Percentiles rank a stretch among this genome's conserved stretches.
phyloP scores from a whole-genome alignment of 1,284 basidiomycete species.

The Pascua sp. region DNA sequence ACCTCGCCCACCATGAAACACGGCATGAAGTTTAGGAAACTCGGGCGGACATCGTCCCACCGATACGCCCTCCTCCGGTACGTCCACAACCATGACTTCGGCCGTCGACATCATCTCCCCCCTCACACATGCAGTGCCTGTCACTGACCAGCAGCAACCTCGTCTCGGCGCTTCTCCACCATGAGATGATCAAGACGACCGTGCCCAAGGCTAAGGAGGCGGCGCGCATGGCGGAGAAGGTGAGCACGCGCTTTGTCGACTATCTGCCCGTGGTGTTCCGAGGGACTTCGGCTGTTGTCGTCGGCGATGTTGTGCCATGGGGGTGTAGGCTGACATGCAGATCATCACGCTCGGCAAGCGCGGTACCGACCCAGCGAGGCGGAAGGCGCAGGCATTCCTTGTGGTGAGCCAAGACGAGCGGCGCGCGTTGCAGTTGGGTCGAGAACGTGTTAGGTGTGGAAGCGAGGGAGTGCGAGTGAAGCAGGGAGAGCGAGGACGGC shows the following conservation, averaged over 20 bases:
- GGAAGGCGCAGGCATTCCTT: slow-evolving; percentile 69
- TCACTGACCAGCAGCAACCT: slow-evolving; percentile 64
- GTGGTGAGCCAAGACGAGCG: slow-evolving; percentile 49
- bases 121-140: background rate
- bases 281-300: too few relatives aligned
- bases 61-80: slow-evolving; percentile 82
- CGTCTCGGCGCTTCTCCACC: slow-evolving; percentile 89
- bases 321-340: slow-evolving; percentile 48
- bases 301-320: background rate
- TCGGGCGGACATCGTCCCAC: slow-evolving; percentile 81
- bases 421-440: too few relatives aligned
- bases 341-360: slow-evolving; percentile 86
- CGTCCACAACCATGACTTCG: slow-evolving; percentile 10
- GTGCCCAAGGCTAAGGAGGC: slow-evolving; percentile 92
- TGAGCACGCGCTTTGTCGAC: slow-evolving; percentile 35
- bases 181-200: slow-evolving; percentile 95
- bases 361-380: slow-evolving; percentile 62
- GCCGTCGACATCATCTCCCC: background rate
- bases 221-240: slow-evolving; percentile 89
- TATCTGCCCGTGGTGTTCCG: background rate
- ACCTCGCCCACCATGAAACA: slow-evolving; percentile 67
- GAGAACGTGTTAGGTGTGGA: too few relatives aligned
- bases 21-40: slow-evolving; percentile 81
- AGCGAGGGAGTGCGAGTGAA: too few relatives aligned
- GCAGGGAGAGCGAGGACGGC: too few relatives aligned